phyloP scores from a whole-genome alignment of 108 stramenopile genomes.

The Heterococcus sp. region DNA sequence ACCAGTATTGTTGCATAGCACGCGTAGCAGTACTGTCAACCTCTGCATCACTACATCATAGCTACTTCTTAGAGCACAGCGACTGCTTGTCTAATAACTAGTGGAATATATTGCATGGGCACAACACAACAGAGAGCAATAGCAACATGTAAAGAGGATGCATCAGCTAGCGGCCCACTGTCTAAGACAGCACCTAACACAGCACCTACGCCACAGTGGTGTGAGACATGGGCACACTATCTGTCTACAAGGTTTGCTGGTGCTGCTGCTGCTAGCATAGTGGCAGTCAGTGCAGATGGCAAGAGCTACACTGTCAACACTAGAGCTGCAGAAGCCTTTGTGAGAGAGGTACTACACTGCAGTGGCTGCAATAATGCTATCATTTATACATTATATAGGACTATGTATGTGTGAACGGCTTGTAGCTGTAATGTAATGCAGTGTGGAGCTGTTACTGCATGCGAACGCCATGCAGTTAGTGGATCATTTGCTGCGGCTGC shows the following conservation, averaged over 20 bases:
- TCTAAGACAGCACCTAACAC: conserved; percentile 17
- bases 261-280: neutral
- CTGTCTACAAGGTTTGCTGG: neutral
- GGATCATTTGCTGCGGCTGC: no score
- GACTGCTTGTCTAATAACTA: no score
- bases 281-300: neutral
- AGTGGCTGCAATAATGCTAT: neutral
- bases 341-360: neutral
- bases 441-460: no score
- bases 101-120: no score
- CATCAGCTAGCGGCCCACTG: neutral
- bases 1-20: neutral
- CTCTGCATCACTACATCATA: no score
- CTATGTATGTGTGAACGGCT: no score
- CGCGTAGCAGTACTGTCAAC: no score
- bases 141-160: neutral
- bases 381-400: neutral
- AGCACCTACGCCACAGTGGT: neutral
- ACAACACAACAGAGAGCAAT: neutral
- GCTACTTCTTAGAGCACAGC: no score
- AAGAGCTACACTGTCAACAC: neutral
- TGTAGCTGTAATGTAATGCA: no score
- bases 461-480: no score
- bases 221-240: neutral
- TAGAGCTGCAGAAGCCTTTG: neutral